A percentile compares a stretch with the other conserved stretches of the same genome.
These are phyloP conservation scores for Coemansia sp. DNA, from an alignment of 192 early-diverging fungal genomes.

Conservation along the genomic window DNA sequence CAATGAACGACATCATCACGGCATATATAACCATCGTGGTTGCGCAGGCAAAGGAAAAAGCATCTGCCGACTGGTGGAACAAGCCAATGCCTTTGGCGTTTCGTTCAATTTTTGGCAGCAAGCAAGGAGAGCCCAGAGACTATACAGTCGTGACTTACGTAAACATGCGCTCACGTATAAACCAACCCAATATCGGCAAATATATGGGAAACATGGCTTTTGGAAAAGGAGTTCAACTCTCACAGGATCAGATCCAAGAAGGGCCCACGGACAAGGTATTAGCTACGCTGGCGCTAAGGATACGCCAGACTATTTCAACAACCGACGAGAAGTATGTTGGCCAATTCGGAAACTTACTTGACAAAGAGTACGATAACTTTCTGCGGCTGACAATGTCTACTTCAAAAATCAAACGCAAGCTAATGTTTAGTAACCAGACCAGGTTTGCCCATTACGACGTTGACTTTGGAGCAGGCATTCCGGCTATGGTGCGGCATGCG, in stretches of 20 bases:
- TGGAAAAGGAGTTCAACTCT: background rate
- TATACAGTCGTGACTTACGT: background rate
- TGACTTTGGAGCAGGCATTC: constrained; percentile 29
- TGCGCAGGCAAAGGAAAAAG: background rate
- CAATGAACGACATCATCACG: constrained; percentile 29
- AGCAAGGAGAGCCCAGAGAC: background rate
- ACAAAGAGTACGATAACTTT: background rate
- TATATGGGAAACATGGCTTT: background rate
- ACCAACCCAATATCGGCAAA: background rate
- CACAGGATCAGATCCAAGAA: background rate
- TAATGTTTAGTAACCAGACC: constrained; percentile 28
- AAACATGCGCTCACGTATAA: background rate
- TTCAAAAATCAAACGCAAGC: background rate
- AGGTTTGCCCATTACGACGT: constrained; percentile 15
- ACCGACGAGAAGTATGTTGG: background rate
- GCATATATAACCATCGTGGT: constrained; percentile 18
- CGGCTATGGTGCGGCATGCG: background rate
- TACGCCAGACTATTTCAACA: background rate
- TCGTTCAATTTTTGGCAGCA: background rate
- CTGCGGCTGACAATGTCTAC: background rate
- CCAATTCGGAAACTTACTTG: background rate
- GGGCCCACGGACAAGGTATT: background rate
- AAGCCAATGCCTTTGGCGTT: background rate
- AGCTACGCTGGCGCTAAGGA: background rate
- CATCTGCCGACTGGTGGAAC: background rate